Evolutionary conservation across 805 yeast species (phyloP).

Genomic region (Cyberlindnera mrakii): DNA sequence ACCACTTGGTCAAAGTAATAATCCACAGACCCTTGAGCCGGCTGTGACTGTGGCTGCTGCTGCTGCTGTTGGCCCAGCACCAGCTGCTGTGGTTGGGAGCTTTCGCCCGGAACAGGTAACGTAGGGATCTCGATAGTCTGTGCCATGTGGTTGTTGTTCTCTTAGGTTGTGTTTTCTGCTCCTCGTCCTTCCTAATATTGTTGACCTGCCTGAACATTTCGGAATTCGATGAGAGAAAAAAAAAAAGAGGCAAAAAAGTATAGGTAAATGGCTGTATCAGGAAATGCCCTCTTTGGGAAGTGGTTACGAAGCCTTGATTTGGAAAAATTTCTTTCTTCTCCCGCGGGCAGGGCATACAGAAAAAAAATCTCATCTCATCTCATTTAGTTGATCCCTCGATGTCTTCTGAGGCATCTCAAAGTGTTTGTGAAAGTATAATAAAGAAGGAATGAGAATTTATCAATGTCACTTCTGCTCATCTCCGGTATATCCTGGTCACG

Average conservation of each 20-base stretch:
- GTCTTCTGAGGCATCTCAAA: neutral
- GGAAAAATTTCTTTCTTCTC: too few relatives aligned
- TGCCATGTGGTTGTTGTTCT: constrained; percentile 7
- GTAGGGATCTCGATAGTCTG: constrained; percentile 48
- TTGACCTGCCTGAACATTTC: too few relatives aligned
- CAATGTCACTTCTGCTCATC: constrained; percentile 97
- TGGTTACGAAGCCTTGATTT: too few relatives aligned
- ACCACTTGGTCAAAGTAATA: constrained; percentile 58
- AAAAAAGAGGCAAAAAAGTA: neutral
- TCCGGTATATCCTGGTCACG: constrained; percentile 92
- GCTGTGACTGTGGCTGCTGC: constrained; percentile 17
- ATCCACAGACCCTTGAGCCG: constrained; percentile 36
- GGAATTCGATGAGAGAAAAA: neutral
- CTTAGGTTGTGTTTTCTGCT: too few relatives aligned
- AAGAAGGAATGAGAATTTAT: constrained; percentile 63
- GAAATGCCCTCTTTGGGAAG: neutral
- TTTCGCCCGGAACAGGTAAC: constrained; percentile 51
- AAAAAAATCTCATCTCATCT: constrained; percentile 7
- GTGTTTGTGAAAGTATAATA: neutral
- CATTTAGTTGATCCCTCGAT: neutral
- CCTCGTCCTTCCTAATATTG: too few relatives aligned
- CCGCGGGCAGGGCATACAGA: neutral
- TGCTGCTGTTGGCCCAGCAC: constrained; percentile 12
- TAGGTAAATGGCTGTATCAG: neutral
- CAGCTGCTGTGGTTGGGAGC: constrained; percentile 22